Percentiles rank a stretch among this genome's conserved stretches.
phyloP scores from a whole-genome alignment of 2,329 filamentous ascomycete species.

The Fusarium illudens region DNA sequence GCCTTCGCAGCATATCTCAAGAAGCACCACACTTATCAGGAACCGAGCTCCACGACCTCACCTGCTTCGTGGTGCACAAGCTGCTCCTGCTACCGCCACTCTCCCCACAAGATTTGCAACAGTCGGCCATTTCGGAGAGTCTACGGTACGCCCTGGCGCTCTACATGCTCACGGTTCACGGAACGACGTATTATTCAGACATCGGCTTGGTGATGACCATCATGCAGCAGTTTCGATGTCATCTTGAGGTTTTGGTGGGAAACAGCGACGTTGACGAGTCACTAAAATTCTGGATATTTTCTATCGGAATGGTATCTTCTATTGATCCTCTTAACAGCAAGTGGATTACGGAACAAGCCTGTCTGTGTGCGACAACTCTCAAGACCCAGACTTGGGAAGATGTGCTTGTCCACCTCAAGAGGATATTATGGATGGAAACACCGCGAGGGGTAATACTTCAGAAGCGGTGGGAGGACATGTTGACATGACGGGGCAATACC shows the following conservation, averaged over 20 bases:
- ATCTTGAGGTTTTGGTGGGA: constrained; percentile 39
- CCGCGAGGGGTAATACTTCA: constrained; percentile 19
- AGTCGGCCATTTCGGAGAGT: constrained; percentile 49
- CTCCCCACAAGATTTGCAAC: constrained; percentile 2
- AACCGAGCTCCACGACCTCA: constrained; percentile 62
- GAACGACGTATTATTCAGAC: constrained; percentile 65
- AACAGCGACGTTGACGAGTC: constrained; percentile 24
- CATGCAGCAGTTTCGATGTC: constrained; percentile 43
- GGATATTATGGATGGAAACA: constrained; percentile 31
- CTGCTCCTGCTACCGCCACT: constrained; percentile 47
- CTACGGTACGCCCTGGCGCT: constrained; percentile 58
- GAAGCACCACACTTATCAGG: constrained; percentile 43
- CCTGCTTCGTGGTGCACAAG: constrained; percentile 62
- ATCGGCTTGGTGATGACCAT: constrained; percentile 50
- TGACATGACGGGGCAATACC: constrained; percentile 4
- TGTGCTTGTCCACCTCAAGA: constrained; percentile 17
- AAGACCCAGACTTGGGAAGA: constrained; percentile 26
- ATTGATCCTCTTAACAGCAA: constrained; percentile 37
- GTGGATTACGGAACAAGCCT: constrained; percentile 44
- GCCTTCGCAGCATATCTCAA: constrained; percentile 56
- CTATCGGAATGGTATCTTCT: constrained; percentile 52
- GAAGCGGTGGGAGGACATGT: constrained; percentile 23
- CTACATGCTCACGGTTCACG: constrained; percentile 63
- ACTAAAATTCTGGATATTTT: constrained; percentile 53
- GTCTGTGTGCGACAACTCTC: constrained; percentile 4